Evolutionary conservation across 768 basidiomycete genomes (phyloP).

Genomic region (Arthromyces matolae): DNA sequence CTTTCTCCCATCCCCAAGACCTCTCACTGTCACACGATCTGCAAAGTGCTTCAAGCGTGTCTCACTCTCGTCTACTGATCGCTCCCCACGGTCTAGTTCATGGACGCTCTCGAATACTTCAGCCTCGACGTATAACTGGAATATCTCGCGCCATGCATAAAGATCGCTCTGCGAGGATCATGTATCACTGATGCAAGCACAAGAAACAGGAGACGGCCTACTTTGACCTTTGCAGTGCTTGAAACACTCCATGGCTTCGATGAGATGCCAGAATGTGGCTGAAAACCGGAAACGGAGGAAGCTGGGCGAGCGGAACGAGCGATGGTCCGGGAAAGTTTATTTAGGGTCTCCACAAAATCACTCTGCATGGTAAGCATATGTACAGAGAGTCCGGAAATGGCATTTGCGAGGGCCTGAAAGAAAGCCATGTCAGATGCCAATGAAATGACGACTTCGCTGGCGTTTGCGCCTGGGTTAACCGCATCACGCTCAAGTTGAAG

Average conservation of each 20-base stretch:
- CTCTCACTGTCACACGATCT: constrained; percentile 51
- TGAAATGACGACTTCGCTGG: constrained; percentile 65
- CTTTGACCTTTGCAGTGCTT: constrained; percentile 14
- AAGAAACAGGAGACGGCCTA: constrained; percentile 12
- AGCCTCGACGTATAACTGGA: constrained; percentile 79
- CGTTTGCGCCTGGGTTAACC: not conserved
- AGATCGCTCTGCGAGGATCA: constrained; percentile 51
- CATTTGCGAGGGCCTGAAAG: constrained; percentile 65
- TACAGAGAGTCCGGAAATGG: constrained; percentile 48
- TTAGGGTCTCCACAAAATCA: constrained; percentile 43
- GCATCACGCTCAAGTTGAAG: not conserved
- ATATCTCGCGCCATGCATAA: constrained; percentile 87
- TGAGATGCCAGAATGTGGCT: constrained; percentile 42
- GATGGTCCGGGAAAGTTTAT: constrained; percentile 35
- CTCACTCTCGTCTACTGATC: constrained; percentile 68
- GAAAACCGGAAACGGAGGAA: constrained; percentile 33
- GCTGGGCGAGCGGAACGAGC: constrained; percentile 39
- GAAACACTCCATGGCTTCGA: constrained; percentile 32
- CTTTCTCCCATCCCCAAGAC: constrained; percentile 49
- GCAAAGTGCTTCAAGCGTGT: constrained; percentile 59
- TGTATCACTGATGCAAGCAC: not conserved
- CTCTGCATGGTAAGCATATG: constrained; percentile 50
- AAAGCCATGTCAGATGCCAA: constrained; percentile 80
- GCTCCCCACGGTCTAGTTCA: constrained; percentile 66
- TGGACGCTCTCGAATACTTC: constrained; percentile 78